Percentiles rank a stretch among this genome's conserved stretches.
These are phyloP conservation scores for Aspergillus floridensis DNA, from an alignment of 2,329 filamentous ascomycete species.

Conservation along the genomic window DNA sequence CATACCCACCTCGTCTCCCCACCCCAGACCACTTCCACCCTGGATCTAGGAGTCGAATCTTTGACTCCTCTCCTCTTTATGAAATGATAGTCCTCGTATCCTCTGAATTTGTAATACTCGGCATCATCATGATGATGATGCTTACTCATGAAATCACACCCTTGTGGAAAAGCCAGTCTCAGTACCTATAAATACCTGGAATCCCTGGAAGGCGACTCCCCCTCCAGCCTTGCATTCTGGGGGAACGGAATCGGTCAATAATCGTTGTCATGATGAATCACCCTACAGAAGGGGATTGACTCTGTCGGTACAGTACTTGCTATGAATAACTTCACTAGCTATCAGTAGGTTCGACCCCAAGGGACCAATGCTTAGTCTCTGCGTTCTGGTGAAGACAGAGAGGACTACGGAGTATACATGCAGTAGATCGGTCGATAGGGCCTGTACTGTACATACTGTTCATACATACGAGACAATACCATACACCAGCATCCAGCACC, in stretches of 20 bases:
- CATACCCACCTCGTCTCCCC: neutral
- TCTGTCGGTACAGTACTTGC: neutral
- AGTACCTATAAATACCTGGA: neutral
- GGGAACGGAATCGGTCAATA: neutral
- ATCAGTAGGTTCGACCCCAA: neutral
- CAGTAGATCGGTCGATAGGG: too few species aligned
- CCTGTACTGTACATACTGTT: neutral
- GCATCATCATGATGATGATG: too few species aligned
- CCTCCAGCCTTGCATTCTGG: neutral
- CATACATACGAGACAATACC: neutral
- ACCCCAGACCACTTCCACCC: neutral
- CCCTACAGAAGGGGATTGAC: neutral
- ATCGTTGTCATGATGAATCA: neutral
- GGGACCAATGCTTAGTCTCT: neutral
- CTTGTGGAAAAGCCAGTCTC: neutral
- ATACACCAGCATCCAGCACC: neutral
- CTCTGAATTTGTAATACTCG: neutral
- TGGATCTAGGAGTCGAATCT: neutral
- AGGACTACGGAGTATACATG: too few species aligned
- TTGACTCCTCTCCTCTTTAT: neutral
- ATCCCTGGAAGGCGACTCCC: neutral
- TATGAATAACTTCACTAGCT: neutral
- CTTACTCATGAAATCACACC: too few species aligned
- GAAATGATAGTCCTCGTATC: neutral
- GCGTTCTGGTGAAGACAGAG: neutral